These are phyloP conservation scores for Suhomyces yuchorum DNA, from an alignment of 1,139 yeast genomes.

Conservation along the genomic window DNA sequence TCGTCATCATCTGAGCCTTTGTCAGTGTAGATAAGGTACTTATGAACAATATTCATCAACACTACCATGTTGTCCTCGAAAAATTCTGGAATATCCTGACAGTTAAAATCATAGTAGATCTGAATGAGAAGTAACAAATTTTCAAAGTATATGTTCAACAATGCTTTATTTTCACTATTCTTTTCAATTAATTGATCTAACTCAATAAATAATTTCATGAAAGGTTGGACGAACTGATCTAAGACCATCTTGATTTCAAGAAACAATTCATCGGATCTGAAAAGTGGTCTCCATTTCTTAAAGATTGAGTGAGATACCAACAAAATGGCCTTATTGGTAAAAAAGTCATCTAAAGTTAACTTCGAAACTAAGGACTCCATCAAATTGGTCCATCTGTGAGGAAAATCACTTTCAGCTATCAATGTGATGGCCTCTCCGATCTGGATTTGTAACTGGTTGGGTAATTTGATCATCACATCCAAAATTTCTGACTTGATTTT, in stretches of 20 bases:
- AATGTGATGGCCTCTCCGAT: conserved; percentile 90
- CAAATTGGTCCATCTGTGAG: conserved; percentile 81
- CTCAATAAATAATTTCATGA: conserved; percentile 61
- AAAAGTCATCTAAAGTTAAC: conserved; percentile 65
- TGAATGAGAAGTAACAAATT: conserved; percentile 72
- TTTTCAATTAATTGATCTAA: conserved; percentile 67
- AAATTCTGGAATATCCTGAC: conserved; percentile 97
- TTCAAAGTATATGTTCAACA: conserved; percentile 61
- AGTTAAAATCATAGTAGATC: conserved; percentile 88
- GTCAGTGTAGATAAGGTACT: conserved; percentile 67
- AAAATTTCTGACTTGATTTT: conserved; percentile 77
- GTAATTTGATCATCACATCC: conserved; percentile 78
- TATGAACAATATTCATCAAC: conserved; percentile 82
- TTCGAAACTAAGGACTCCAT: conserved; percentile 74
- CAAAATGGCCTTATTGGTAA: conserved; percentile 80
- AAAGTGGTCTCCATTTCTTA: conserved; percentile 94
- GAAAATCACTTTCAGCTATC: conserved; percentile 96
- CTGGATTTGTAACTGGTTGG: conserved; percentile 77
- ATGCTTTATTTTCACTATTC: conserved; percentile 45
- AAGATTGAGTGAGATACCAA: conserved; percentile 94
- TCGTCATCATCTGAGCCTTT: conserved; percentile 57
- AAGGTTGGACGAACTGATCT: conserved; percentile 83
- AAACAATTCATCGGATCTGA: conserved; percentile 87
- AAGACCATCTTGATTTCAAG: conserved; percentile 85
- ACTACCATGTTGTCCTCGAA: conserved; percentile 85